Percentiles rank a stretch among this genome's conserved stretches.
Evolutionary conservation across 768 basidiomycete genomes (phyloP).

Genomic region (Leccinum fibrillosum): DNA sequence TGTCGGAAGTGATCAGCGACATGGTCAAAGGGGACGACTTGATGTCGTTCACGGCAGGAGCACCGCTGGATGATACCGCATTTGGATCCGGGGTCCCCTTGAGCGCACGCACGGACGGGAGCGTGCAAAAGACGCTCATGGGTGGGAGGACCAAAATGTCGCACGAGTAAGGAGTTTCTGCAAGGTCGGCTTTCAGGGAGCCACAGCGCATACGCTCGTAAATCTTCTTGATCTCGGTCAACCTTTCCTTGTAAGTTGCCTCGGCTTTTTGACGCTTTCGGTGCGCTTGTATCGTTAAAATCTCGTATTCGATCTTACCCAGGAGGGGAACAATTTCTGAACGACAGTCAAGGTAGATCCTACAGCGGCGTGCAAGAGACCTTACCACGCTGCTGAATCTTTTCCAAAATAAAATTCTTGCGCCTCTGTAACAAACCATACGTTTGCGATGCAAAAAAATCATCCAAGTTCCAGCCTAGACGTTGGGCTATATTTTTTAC

Average conservation of each 20-base stretch:
- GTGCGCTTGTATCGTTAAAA: slow-evolving; percentile 23
- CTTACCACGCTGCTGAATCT: slow-evolving; percentile 37
- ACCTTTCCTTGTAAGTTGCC: slow-evolving; percentile 20
- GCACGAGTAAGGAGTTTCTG: background rate
- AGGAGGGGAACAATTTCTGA: slow-evolving; percentile 22
- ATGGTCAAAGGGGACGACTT: slow-evolving; percentile 29
- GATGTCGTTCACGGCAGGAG: slow-evolving; percentile 13
- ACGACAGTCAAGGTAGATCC: background rate
- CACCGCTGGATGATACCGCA: background rate
- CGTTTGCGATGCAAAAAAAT: slow-evolving; percentile 39
- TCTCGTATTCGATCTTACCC: slow-evolving; percentile 27
- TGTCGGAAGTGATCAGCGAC: slow-evolving; percentile 40
- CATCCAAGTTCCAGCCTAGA: slow-evolving; percentile 42
- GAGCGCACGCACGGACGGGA: slow-evolving; percentile 43
- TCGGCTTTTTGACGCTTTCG: slow-evolving; percentile 29
- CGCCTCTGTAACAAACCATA: slow-evolving; percentile 39
- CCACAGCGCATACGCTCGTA: slow-evolving; percentile 45
- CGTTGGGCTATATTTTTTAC: slow-evolving; percentile 30
- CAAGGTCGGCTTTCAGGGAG: background rate
- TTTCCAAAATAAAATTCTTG: slow-evolving; percentile 40
- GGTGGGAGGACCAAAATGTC: slow-evolving; percentile 37
- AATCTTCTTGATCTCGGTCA: slow-evolving; percentile 38
- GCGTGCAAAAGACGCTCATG: slow-evolving; percentile 44
- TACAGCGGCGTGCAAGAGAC: background rate
- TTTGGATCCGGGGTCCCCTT: slow-evolving; percentile 25